Percentiles rank a stretch among this genome's conserved stretches.
Evolutionary conservation across 148 eudicot genomes (phyloP).

Genomic region (Dianthus caryophyllus): DNA sequence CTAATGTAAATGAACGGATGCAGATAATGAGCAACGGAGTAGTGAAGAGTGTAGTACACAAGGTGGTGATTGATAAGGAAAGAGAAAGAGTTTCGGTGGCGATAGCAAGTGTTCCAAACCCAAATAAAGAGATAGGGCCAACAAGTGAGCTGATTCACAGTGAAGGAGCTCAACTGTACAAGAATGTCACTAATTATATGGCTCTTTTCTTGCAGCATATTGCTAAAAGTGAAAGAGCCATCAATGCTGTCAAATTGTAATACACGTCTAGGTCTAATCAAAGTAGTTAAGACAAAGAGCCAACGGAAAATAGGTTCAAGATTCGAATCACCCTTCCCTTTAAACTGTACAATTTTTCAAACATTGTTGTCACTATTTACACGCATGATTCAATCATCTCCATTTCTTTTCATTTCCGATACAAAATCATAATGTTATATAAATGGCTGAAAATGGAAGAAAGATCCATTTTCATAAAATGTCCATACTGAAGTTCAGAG

Average conservation of each 20-base stretch:
- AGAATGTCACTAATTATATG: constrained; percentile 26
- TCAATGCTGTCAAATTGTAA: constrained; percentile 15
- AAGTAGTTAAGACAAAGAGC: too few relatives aligned
- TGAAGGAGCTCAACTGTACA: constrained; percentile 28
- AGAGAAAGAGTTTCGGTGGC: constrained; percentile 34
- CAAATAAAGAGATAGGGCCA: constrained; percentile 30
- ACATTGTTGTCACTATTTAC: too few relatives aligned
- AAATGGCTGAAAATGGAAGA: too few relatives aligned
- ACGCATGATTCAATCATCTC: too few relatives aligned
- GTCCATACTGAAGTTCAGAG: too few relatives aligned
- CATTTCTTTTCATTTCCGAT: too few relatives aligned
- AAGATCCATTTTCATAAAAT: too few relatives aligned
- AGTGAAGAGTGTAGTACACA: constrained; percentile 38
- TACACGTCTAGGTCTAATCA: not conserved
- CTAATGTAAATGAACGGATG: not conserved
- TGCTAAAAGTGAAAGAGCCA: constrained; percentile 21
- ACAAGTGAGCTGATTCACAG: constrained; percentile 18
- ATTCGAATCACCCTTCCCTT: too few relatives aligned
- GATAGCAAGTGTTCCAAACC: constrained; percentile 18
- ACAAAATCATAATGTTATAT: too few relatives aligned
- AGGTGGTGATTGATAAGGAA: constrained; percentile 31
- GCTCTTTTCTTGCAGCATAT: constrained; percentile 7
- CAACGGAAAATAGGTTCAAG: too few relatives aligned
- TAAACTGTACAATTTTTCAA: too few relatives aligned
- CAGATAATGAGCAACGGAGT: constrained; percentile 43